A percentile compares a stretch with the other conserved stretches of the same genome.
Evolutionary conservation across 2,329 filamentous ascomycete species (phyloP).

Genomic region (Calonectria pteridis): DNA sequence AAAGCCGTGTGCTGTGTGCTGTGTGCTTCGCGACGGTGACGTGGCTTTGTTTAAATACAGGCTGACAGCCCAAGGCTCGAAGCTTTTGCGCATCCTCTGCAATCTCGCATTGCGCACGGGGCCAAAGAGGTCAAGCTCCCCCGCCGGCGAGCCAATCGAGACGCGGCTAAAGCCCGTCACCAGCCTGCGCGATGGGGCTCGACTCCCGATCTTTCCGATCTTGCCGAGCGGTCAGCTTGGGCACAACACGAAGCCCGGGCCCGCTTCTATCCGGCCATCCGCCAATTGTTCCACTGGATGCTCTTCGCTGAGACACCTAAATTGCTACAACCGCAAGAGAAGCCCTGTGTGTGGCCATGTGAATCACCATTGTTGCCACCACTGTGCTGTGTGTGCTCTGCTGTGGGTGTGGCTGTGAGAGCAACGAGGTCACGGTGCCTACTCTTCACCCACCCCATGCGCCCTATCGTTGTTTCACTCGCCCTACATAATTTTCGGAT

Average conservation of each 20-base stretch:
- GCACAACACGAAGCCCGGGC: background rate
- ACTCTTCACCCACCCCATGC: no score
- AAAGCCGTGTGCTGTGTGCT: background rate
- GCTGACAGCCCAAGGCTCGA: background rate
- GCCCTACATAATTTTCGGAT: no score
- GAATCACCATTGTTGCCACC: no score
- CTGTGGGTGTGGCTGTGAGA: no score
- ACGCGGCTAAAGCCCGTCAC: background rate
- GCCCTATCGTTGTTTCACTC: no score
- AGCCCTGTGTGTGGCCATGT: no score
- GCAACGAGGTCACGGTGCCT: no score
- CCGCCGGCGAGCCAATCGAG: background rate
- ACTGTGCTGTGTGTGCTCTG: no score
- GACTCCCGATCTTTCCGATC: background rate
- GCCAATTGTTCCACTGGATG: background rate
- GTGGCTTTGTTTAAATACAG: constrained; percentile 9
- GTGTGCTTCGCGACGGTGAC: background rate
- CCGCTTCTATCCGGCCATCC: constrained; percentile 15
- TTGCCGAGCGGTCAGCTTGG: background rate
- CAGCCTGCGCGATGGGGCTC: background rate
- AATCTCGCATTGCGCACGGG: background rate
- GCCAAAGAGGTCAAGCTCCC: background rate
- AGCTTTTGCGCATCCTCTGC: background rate
- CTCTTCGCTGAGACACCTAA: no score
- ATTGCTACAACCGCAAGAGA: no score